Percentiles rank a stretch among this genome's conserved stretches.
These are phyloP conservation scores for Limtongia smithiae DNA, from an alignment of 805 yeast genomes.

Conservation along the genomic window DNA sequence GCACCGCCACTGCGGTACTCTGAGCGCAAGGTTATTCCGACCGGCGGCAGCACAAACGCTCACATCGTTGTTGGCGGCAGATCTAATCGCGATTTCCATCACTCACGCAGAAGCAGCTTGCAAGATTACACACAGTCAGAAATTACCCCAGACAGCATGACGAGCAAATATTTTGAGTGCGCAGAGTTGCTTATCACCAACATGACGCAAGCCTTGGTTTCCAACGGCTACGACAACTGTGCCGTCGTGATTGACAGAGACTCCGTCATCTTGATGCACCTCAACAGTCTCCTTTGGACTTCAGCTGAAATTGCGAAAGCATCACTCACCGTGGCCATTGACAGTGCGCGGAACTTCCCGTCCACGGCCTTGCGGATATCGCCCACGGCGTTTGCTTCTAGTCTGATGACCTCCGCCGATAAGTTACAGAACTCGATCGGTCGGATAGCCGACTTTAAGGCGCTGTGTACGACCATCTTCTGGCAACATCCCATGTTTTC, in stretches of 20 bases:
- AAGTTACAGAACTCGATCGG: too few relatives aligned
- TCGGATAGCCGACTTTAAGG: too few relatives aligned
- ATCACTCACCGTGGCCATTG: background rate
- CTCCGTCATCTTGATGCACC: constrained; percentile 8
- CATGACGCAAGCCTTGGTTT: background rate
- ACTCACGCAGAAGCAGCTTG: too few relatives aligned
- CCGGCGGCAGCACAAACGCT: constrained; percentile 10
- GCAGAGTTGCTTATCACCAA: background rate
- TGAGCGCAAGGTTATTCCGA: constrained; percentile 5
- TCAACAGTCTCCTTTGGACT: background rate
- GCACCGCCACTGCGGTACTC: background rate
- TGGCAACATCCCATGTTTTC: too few relatives aligned
- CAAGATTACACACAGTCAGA: background rate
- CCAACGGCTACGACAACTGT: constrained; percentile 7
- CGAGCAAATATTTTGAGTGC: too few relatives aligned
- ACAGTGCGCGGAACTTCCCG: background rate
- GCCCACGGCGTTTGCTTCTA: too few relatives aligned
- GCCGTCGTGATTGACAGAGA: constrained; percentile 15
- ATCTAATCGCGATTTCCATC: constrained; percentile 16
- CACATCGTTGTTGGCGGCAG: constrained; percentile 17
- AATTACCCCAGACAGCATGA: background rate
- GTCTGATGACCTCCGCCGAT: too few relatives aligned
- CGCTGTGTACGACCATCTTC: too few relatives aligned
- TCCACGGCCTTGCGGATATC: too few relatives aligned
- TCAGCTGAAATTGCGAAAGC: background rate